A percentile compares a stretch with the other conserved stretches of the same genome.
Evolutionary conservation across 1,284 basidiomycete species (phyloP).

Genomic region (Trichosporon coremiiforme): DNA sequence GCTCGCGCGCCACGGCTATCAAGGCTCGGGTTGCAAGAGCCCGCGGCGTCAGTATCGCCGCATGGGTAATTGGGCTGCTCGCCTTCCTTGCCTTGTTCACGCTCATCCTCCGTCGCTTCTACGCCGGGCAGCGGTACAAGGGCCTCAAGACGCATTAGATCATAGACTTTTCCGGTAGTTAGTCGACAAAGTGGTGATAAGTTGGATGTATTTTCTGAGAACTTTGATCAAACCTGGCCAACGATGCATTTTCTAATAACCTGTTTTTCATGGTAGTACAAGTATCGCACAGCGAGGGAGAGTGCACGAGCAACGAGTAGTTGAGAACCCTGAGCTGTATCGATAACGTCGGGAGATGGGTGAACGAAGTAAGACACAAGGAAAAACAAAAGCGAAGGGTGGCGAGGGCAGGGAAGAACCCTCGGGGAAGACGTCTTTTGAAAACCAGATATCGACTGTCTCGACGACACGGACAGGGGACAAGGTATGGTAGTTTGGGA

Average conservation of each 20-base stretch:
- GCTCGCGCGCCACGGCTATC: background rate
- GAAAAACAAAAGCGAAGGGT: slow-evolving; percentile 3
- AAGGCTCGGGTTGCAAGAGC: background rate
- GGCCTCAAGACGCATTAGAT: slow-evolving; percentile 15
- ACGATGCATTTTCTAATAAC: slow-evolving; percentile 13
- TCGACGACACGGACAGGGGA: background rate
- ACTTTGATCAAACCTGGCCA: background rate
- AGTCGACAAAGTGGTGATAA: background rate
- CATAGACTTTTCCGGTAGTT: background rate
- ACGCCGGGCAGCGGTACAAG: slow-evolving; percentile 12
- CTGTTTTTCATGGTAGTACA: slow-evolving; percentile 8
- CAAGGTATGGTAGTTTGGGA: slow-evolving; percentile 2
- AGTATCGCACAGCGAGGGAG: slow-evolving; percentile 5
- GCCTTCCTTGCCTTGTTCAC: slow-evolving; percentile 1
- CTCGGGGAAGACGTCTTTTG: background rate
- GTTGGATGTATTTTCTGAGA: background rate
- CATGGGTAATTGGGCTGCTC: background rate
- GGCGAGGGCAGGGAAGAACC: background rate
- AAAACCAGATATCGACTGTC: slow-evolving; percentile 4
- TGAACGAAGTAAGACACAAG: slow-evolving; percentile 4
- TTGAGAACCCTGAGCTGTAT: background rate
- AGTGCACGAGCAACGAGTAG: background rate
- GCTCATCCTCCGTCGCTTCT: slow-evolving; percentile 1
- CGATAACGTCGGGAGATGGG: slow-evolving; percentile 2
- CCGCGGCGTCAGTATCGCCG: background rate